phyloP scores from a whole-genome alignment of 2,329 filamentous ascomycete genomes.

The Hirsutella thompsonii region DNA sequence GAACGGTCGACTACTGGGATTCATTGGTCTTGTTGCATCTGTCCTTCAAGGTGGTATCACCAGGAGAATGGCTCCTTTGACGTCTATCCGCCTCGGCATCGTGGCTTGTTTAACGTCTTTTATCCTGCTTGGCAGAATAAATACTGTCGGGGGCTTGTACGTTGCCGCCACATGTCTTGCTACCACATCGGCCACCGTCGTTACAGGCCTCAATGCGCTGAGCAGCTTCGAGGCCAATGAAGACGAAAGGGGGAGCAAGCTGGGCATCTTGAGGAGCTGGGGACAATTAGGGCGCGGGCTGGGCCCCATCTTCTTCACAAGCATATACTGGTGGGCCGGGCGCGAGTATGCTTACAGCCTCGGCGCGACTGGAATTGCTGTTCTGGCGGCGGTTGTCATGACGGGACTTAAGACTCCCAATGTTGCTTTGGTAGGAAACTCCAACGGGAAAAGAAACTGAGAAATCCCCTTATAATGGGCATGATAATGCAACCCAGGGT shows the following conservation, averaged over 20 bases:
- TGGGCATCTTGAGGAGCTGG: conserved; percentile 69
- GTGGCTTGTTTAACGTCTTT: conserved; percentile 69
- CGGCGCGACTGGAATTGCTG: conserved; percentile 69
- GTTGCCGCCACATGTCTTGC: conserved; percentile 72
- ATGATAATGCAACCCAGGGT: no score
- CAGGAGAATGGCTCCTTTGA: conserved; percentile 67
- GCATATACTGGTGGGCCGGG: conserved; percentile 97
- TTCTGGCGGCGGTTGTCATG: conserved; percentile 60
- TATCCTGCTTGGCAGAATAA: conserved; percentile 59
- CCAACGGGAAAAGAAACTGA: conserved; percentile 8
- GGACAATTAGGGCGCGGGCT: conserved; percentile 81
- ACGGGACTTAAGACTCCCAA: conserved; percentile 54
- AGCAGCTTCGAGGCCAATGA: conserved; percentile 79
- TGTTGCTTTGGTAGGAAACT: conserved; percentile 5
- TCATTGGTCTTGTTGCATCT: conserved; percentile 81
- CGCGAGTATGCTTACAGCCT: conserved; percentile 72
- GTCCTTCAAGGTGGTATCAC: conserved; percentile 90
- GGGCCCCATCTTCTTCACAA: conserved; percentile 83
- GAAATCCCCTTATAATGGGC: no score
- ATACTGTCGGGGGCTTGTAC: conserved; percentile 60
- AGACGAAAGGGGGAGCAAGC: conserved; percentile 69
- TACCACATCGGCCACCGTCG: conserved; percentile 85
- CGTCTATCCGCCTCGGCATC: conserved; percentile 69
- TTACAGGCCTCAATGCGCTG: conserved; percentile 83
- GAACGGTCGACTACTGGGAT: conserved; percentile 78